phyloP scores from a whole-genome alignment of 1,284 basidiomycete genomes.

The Moesziomyces sp. region DNA sequence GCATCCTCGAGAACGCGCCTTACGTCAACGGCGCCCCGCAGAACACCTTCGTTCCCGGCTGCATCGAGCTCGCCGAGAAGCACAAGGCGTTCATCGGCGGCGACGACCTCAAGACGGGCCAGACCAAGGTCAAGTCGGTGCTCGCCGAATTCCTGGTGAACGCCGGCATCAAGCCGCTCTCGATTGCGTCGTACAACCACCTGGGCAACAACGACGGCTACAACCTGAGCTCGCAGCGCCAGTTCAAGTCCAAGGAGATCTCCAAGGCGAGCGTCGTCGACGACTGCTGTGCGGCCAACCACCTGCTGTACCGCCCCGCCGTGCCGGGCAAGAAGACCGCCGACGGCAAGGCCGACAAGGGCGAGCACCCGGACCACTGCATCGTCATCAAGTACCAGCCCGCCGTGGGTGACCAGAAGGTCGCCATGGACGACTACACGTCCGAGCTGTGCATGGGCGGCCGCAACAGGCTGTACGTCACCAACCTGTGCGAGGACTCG shows the following conservation, averaged over 20 bases:
- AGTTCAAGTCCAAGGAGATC: slow-evolving; percentile 95
- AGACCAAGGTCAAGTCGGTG: slow-evolving; percentile 78
- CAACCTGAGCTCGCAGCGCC: slow-evolving; percentile 87
- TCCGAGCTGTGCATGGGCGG: slow-evolving; percentile 80
- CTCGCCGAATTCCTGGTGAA: slow-evolving; percentile 98
- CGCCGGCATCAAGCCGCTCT: slow-evolving; percentile 97
- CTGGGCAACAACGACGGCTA: slow-evolving; percentile 97
- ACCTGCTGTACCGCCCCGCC: slow-evolving; percentile 85
- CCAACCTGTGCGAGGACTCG: slow-evolving; percentile 77
- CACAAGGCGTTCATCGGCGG: slow-evolving; percentile 93
- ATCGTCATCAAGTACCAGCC: slow-evolving; percentile 77
- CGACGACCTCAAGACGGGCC: slow-evolving; percentile 87
- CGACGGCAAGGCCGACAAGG: slow-evolving; percentile 74
- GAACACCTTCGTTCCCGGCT: slow-evolving; percentile 98
- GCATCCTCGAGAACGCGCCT: slow-evolving; percentile 92
- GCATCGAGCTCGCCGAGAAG: slow-evolving; percentile 90
- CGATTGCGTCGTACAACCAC: slow-evolving; percentile 97
- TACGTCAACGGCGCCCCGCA: slow-evolving; percentile 98
- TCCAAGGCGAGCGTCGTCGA: slow-evolving; percentile 93
- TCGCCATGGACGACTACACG: slow-evolving; percentile 97
- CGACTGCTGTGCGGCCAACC: slow-evolving; percentile 77
- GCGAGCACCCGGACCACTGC: slow-evolving; percentile 96
- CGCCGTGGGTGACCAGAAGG: slow-evolving; percentile 87
- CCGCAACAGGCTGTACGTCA: slow-evolving; percentile 67
- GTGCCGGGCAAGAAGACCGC: slow-evolving; percentile 59